These are phyloP conservation scores for Melastoma malabathricum DNA, from an alignment of 345 rosid genomes.

Conservation along the genomic window DNA sequence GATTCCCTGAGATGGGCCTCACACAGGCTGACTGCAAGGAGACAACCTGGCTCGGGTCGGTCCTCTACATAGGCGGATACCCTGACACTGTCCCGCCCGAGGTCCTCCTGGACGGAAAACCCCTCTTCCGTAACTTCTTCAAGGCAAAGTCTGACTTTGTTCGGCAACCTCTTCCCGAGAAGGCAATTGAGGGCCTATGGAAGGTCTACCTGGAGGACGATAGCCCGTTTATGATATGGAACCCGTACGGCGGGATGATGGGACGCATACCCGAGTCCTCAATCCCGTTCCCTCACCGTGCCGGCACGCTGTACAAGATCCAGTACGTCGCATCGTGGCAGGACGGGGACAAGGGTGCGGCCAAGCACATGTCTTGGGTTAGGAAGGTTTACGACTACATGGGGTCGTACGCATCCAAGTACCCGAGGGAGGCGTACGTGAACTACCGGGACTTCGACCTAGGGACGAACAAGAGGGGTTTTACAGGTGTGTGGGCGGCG, in stretches of 20 bases:
- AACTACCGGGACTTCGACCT: constrained; percentile 55
- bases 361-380: constrained; percentile 40
- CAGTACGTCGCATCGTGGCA: constrained; percentile 26
- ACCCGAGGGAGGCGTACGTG: constrained; percentile 49
- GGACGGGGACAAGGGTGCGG: constrained; percentile 8
- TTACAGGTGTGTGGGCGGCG: constrained; percentile 21
- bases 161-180: constrained; percentile 20
- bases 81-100: constrained; percentile 26
- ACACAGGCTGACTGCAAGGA: constrained; percentile 29
- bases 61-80: constrained; percentile 41
- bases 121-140: constrained; percentile 32
- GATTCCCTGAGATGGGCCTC: constrained; percentile 51
- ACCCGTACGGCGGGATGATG: constrained; percentile 59
- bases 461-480: constrained; percentile 24
- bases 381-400: constrained; percentile 34
- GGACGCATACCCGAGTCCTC: constrained; percentile 17
- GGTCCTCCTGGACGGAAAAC: constrained; percentile 36
- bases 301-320: constrained; percentile 22
- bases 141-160: constrained; percentile 65
- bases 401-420: constrained; percentile 33
- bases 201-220: constrained; percentile 34
- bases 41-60: constrained; percentile 53
- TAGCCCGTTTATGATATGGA: constrained; percentile 48
- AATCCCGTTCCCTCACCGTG: constrained; percentile 33
- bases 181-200: constrained; percentile 38